Percentiles rank a stretch among this genome's conserved stretches.
Conservation (phyloP, 495 filamentous ascomycete genomes). For the Aspergillus wentii region DNA sequence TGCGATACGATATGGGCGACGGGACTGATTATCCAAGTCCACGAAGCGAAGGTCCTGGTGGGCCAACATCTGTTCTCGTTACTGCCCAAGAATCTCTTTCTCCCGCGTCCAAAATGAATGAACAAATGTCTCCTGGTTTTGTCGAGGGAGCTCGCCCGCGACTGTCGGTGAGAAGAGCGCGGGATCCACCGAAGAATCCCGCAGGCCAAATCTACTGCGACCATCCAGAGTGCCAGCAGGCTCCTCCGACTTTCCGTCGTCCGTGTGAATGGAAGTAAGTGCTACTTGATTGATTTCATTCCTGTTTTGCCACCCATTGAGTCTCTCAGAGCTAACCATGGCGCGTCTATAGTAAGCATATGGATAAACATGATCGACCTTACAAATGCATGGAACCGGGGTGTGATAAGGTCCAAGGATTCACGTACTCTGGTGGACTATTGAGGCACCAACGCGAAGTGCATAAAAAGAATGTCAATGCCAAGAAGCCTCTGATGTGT, state of each 20-base stretch:
- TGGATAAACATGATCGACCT: constrained; percentile 93
- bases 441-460: constrained; percentile 87
- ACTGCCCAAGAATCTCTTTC: constrained; percentile 32
- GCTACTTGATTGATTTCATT: constrained; percentile 1
- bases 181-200: constrained; percentile 57
- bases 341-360: constrained; percentile 68
- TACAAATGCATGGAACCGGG: constrained; percentile 73
- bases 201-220: constrained; percentile 70
- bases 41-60: constrained; percentile 43
- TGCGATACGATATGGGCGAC: constrained; percentile 48
- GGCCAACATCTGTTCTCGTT: constrained; percentile 36
- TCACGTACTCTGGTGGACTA: constrained; percentile 88
- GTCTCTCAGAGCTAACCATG: constrained; percentile 11
- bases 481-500: constrained; percentile 77
- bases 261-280: constrained; percentile 93
- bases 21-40: constrained; percentile 49
- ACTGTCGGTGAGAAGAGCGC: constrained; percentile 42
- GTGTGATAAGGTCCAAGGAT: constrained; percentile 86
- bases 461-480: constrained; percentile 78
- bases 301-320: background rate
- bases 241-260: constrained; percentile 60
- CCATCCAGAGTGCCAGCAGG: constrained; percentile 52
- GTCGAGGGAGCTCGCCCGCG: constrained; percentile 40
- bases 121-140: constrained; percentile 31
- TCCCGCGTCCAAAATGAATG: constrained; percentile 37